phyloP scores from a whole-genome alignment of 2,329 filamentous ascomycete genomes.

The Aspergillus oerlinghausenensis region DNA sequence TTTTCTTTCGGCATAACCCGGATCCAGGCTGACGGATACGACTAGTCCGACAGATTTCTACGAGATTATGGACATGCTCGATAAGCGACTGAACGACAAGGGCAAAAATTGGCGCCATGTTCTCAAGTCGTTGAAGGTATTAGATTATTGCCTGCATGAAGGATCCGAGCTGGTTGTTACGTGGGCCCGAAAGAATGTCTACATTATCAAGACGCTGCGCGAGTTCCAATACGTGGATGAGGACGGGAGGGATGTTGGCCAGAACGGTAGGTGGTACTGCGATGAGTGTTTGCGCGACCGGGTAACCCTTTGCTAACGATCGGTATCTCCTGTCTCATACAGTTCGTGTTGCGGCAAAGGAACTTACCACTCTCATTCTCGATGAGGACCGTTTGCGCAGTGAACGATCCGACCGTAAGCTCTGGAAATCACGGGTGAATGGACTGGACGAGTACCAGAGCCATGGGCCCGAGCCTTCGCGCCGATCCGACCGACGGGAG shows the following conservation, averaged over 20 bases:
- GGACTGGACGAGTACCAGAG: conserved; percentile 72
- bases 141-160: conserved; percentile 97
- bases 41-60: conserved; percentile 90
- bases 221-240: conserved; percentile 97
- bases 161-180: conserved; percentile 95
- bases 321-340: neutral
- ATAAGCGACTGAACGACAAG: conserved; percentile 97
- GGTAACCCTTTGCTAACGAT: neutral
- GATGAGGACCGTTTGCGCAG: conserved; percentile 89
- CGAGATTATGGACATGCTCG: conserved; percentile 99
- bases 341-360: conserved; percentile 96
- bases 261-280: conserved; percentile 69
- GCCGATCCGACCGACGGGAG: conserved; percentile 39
- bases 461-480: conserved; percentile 38
- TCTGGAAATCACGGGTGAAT: conserved; percentile 94
- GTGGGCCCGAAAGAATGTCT: conserved; percentile 96
- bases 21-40: neutral
- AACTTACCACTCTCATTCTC: conserved; percentile 83
- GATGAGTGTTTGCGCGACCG: conserved; percentile 1
- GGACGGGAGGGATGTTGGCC: conserved; percentile 89
- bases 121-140: conserved; percentile 91
- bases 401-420: conserved; percentile 85
- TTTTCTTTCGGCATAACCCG: neutral
- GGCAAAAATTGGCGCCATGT: conserved; percentile 99
- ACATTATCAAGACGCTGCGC: conserved; percentile 96